Evolutionary conservation across 139 green algal genomes (phyloP), one percentile per base, ranked within the genome.

Genomic region (Chlorokybus atmophyticus): DNA sequence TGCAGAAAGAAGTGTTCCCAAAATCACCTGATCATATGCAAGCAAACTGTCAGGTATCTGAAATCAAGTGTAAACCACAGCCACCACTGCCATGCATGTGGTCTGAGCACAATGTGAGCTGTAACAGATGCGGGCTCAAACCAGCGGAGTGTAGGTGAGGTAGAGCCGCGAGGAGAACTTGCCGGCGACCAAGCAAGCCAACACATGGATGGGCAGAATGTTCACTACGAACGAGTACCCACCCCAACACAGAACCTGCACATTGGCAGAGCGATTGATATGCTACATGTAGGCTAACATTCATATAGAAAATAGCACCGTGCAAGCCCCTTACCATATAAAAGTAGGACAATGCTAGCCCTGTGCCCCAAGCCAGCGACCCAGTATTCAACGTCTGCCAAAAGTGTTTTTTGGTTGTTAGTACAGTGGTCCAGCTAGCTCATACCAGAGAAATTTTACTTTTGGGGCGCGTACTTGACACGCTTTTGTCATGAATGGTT

Each of bases 161-260:
- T 72, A 74, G 27, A 74, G 66, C 0, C 60, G 40, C 1, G 28
- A 27, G 21, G 60, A 67, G 51, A 57, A 85, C 40, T 44, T 44
- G 55, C 62, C 62, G 10, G 79, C 80, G 47, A 83, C 32, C 28
- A 84, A 60, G 28, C 82, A 68, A 40, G 82, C 83, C 31, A 97
- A 74, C 55, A 70, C 84, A 75, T 96, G 88, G 53, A 97, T 93
- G 31, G 86, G 87, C 52, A 96, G 71, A n/a, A 96, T 66, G 78
- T 96, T 96, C 79, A 94, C 93, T 61, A 97, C 86, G 77, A 97
- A 96, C 4, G 77, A 83, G 75, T 96, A 96, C 41, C 89, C 88
- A n/a, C 88, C 88, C 88, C 88, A 96, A 17, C 53, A 67, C 38
- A 21, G 51, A 19, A 58, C 51, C 51, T 58, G 51, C 30, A 50